Conservation (phyloP, 768 basidiomycete species). For the Boletus barrowsii region DNA sequence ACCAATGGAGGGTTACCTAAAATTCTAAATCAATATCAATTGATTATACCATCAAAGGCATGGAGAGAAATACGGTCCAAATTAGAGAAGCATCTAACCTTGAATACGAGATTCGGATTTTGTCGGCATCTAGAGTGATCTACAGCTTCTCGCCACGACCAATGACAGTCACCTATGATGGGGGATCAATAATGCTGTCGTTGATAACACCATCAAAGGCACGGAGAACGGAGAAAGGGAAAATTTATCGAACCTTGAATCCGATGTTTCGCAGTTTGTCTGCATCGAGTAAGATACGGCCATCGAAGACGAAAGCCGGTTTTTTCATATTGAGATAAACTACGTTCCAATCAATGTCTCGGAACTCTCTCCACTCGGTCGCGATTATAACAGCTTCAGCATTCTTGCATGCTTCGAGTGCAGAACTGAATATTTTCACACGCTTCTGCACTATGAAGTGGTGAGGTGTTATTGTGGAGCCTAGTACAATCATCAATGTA, state of each 20-base stretch:
- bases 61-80: neutral
- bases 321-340: constrained; percentile 91
- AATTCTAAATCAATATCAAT: constrained; percentile 1
- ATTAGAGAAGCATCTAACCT: constrained; percentile 38
- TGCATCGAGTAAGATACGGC: constrained; percentile 81
- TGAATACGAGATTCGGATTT: constrained; percentile 88
- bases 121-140: constrained; percentile 40
- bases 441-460: constrained; percentile 72
- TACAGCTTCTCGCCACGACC: constrained; percentile 50
- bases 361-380: constrained; percentile 98
- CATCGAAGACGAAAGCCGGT: constrained; percentile 98
- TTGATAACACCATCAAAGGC: constrained; percentile 8
- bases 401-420: constrained; percentile 82
- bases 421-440: constrained; percentile 72
- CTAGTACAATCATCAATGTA: neutral
- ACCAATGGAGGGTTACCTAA: constrained; percentile 58
- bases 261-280: constrained; percentile 80
- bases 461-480: neutral
- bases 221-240: neutral
- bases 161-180: constrained; percentile 51
- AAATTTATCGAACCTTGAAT: constrained; percentile 60
- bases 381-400: constrained; percentile 94
- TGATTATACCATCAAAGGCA: constrained; percentile 5
- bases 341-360: constrained; percentile 81
- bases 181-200: constrained; percentile 1